These are phyloP conservation scores for Pachysandra terminalis DNA, from an alignment of 164 flowering plant species.

Conservation along the genomic window DNA sequence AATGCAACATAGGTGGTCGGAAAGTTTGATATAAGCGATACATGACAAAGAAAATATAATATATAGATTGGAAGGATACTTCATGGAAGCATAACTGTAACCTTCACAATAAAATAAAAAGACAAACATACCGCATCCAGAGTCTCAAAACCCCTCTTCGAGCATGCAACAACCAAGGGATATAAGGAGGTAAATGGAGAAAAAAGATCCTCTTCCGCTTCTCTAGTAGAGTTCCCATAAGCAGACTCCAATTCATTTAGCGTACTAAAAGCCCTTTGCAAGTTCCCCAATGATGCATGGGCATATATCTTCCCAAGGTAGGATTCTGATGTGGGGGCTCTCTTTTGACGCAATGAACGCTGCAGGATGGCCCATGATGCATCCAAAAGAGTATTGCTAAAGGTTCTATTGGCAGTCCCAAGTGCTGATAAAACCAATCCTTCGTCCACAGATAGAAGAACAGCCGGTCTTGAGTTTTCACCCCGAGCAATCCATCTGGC, in stretches of 20 bases:
- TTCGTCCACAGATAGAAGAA: slow-evolving; percentile 70
- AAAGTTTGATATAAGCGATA: background rate
- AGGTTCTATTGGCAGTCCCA: slow-evolving; percentile 77
- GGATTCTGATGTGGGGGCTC: slow-evolving; percentile 66
- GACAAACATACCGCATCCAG: slow-evolving; percentile 60
- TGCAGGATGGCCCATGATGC: slow-evolving; percentile 80
- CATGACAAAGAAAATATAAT: background rate
- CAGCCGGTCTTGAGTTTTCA: slow-evolving; percentile 60
- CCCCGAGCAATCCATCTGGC: slow-evolving; percentile 77
- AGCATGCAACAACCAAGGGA: slow-evolving; percentile 84
- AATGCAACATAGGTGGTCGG: background rate
- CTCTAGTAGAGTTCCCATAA: slow-evolving; percentile 41
- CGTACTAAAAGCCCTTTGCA: slow-evolving; percentile 70
- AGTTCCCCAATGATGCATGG: slow-evolving; percentile 64
- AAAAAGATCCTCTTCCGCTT: slow-evolving; percentile 54
- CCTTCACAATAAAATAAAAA: slow-evolving; percentile 1
- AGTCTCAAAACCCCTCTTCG: slow-evolving; percentile 80
- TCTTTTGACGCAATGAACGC: slow-evolving; percentile 74
- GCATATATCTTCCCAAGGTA: slow-evolving; percentile 76
- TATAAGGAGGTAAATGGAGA: slow-evolving; percentile 84
- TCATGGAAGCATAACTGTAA: background rate
- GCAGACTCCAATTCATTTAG: slow-evolving; percentile 68
- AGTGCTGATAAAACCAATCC: slow-evolving; percentile 70
- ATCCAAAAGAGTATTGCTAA: slow-evolving; percentile 57
- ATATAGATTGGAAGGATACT: background rate